Conservation (phyloP, 495 filamentous ascomycete genomes). For the Lasiosphaeria miniovina region DNA sequence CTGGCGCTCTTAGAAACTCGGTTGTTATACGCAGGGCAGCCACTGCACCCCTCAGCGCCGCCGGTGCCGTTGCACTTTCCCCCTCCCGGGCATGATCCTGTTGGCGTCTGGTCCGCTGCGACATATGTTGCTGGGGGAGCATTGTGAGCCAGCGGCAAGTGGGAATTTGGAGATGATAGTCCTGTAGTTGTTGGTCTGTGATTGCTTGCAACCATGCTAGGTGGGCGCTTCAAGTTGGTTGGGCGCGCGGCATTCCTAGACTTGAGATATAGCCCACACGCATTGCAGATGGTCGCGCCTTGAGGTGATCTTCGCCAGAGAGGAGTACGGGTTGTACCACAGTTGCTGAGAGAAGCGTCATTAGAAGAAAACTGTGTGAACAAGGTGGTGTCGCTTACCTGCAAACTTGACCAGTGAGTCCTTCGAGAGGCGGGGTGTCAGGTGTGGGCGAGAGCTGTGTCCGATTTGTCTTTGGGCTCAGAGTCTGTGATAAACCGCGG, state of each 20-base stretch:
- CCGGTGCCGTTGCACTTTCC: conserved; percentile 96
- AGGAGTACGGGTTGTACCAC: conserved; percentile 86
- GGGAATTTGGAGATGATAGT: conserved; percentile 31
- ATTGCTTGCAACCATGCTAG: conserved; percentile 39
- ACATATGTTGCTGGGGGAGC: conserved; percentile 71
- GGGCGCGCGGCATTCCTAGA: conserved; percentile 87
- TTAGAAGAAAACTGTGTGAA: background rate
- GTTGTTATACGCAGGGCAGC: conserved; percentile 97
- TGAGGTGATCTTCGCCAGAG: conserved; percentile 92
- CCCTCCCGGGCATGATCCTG: conserved; percentile 91
- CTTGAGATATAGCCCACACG: conserved; percentile 92
- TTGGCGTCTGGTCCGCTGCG: conserved; percentile 63
- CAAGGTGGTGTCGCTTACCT: conserved; percentile 39
- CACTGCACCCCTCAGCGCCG: conserved; percentile 91
- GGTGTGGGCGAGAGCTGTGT: conserved; percentile 14
- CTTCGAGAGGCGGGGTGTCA: conserved; percentile 15
- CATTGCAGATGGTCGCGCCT: conserved; percentile 95
- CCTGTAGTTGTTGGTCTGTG: conserved; percentile 37
- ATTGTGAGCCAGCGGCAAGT: conserved; percentile 32
- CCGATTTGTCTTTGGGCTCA: conserved; percentile 16
- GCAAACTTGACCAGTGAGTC: conserved; percentile 51
- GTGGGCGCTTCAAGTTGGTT: conserved; percentile 76
- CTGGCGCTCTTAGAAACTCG: conserved; percentile 84
- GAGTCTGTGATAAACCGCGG: conserved; percentile 10
- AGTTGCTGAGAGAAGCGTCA: conserved; percentile 67